phyloP scores from a whole-genome alignment of 2,329 filamentous ascomycete genomes.

The Neurospora sp. region DNA sequence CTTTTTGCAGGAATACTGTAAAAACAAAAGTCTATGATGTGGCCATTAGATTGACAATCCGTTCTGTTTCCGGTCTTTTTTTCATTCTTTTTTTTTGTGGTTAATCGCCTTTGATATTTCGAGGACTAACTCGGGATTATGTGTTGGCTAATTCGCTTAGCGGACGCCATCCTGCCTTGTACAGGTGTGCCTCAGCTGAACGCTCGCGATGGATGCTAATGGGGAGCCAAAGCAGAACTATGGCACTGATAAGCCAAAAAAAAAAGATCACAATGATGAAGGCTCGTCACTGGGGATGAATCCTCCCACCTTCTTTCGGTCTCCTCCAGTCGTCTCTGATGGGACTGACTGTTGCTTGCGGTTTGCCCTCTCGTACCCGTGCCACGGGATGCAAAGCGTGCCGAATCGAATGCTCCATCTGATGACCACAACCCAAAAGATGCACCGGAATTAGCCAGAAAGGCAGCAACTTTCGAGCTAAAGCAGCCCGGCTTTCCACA shows the following conservation, averaged over 20 bases:
- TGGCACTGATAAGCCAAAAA: neutral
- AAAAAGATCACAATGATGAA: neutral
- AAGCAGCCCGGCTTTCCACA: neutral
- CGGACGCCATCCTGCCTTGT: neutral
- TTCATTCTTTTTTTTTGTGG: neutral
- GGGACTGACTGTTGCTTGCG: neutral
- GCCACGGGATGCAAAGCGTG: neutral
- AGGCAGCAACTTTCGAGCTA: neutral
- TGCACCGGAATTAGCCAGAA: neutral
- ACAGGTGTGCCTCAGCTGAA: neutral
- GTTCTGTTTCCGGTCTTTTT: neutral
- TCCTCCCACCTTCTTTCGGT: neutral
- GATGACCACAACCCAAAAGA: neutral
- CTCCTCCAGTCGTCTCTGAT: neutral
- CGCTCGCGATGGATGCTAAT: neutral
- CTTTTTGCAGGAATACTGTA: neutral
- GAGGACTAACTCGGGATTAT: neutral
- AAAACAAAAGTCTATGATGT: neutral
- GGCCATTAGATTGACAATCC: neutral
- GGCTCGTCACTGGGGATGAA: neutral
- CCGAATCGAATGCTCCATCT: neutral
- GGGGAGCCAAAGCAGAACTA: neutral
- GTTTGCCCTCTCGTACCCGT: neutral
- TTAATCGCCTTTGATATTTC: neutral
- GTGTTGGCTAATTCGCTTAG: neutral